Evolutionary conservation across 2,329 filamentous ascomycete genomes (phyloP), one percentile per base, ranked within the genome.

Genomic region (Pezicula neosporulosa): DNA sequence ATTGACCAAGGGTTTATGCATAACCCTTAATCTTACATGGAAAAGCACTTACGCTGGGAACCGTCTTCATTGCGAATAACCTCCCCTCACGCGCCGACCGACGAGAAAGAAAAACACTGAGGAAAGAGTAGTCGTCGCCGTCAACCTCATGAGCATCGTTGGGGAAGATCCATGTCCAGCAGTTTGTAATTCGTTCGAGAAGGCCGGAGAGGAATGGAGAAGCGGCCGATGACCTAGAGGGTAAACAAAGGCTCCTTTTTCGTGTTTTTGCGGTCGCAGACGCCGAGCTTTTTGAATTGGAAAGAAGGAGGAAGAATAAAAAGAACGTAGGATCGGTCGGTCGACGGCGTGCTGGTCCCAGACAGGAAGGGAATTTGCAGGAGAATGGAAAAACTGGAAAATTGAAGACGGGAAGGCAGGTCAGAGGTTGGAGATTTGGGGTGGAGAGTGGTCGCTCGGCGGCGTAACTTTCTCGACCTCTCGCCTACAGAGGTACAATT

Each of bases 21-120:
- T 50, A 44, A 44, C 35, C 21, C 37, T 47, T 53, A 52, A 55
- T 50, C 47, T 57, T 24, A 51, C 49, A 44, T 33, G 36, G 16
- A 27, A 44, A 21, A 50, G 28, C 16, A 63, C 64, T 63, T 44
- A 66, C 64, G 51, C 62, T 64, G 46, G 64, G 63, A 51, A 66
- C 50, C 21, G 64, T 65, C 57, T 65, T 65, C 64, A 66, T 66
- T 48, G 48, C 58, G 56, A 54, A 45, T 44, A 43, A 46, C 44
- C 30, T 49, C 51, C 52, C 52, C 55, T 50, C 24, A 46, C 51
- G 53, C 55, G 51, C 55, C 49, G 46, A 51, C 57, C 51, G 50
- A 55, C 45, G 44, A 43, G 49, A 56, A 59, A 57, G 47, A 53
- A 56, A 60, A 61, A 50, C 44, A 56, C 51, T 51, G 49, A 53